phyloP scores from a whole-genome alignment of 768 basidiomycete species.

The Ramaria rubella region DNA sequence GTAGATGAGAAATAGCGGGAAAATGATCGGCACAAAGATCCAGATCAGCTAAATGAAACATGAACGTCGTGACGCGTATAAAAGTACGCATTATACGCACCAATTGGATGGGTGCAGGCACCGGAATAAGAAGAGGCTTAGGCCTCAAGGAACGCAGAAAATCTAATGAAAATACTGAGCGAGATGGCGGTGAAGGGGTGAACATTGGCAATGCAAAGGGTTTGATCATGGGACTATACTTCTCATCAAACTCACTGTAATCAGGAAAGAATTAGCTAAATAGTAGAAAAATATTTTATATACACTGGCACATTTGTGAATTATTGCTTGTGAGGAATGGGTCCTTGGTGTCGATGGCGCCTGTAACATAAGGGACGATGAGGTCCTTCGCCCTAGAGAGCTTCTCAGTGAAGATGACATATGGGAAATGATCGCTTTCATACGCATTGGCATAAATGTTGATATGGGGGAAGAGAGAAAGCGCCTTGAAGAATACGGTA shows the following conservation, averaged over 20 bases:
- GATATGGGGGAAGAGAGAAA: slow-evolving; percentile 56
- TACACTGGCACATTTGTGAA: slow-evolving; percentile 42
- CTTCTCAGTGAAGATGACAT: slow-evolving; percentile 65
- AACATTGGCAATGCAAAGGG: slow-evolving; percentile 42
- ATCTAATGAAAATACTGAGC: slow-evolving; percentile 31
- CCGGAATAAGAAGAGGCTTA: slow-evolving; percentile 26
- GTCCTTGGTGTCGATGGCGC: slow-evolving; percentile 64
- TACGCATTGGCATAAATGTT: slow-evolving; percentile 75
- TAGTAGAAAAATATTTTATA: background rate
- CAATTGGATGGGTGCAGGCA: slow-evolving; percentile 55
- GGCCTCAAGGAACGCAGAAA: slow-evolving; percentile 35
- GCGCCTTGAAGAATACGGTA: slow-evolving; percentile 66
- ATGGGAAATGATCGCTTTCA: slow-evolving; percentile 38
- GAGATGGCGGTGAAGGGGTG: slow-evolving; percentile 26
- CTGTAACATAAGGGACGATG: slow-evolving; percentile 79
- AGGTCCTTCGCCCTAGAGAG: slow-evolving; percentile 76
- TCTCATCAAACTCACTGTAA: slow-evolving; percentile 47
- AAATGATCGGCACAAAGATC: slow-evolving; percentile 51
- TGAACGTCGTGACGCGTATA: slow-evolving; percentile 1
- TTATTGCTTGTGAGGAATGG: slow-evolving; percentile 56
- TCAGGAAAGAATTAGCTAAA: background rate
- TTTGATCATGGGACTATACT: slow-evolving; percentile 52
- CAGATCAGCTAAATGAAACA: slow-evolving; percentile 40
- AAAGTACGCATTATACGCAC: slow-evolving; percentile 48
- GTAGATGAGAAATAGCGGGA: slow-evolving; percentile 52